These are phyloP conservation scores for Globisporangium emineosum DNA, from an alignment of 352 stramenopile genomes.

Conservation along the genomic window DNA sequence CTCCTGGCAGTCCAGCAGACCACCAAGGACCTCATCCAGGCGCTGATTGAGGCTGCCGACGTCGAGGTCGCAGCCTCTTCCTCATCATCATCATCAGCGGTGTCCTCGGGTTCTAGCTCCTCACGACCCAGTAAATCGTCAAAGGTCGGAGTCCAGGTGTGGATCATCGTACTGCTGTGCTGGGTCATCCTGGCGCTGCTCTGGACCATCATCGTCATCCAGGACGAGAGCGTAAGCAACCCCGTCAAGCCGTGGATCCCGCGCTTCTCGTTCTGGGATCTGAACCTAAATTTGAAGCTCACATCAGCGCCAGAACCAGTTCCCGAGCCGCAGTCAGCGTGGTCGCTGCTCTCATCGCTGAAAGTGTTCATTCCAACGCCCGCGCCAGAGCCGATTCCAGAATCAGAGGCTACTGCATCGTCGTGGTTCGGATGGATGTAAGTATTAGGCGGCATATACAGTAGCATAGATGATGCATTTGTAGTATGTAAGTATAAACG, in stretches of 20 bases:
- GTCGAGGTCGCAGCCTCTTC: not conserved
- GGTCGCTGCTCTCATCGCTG: constrained; percentile 7
- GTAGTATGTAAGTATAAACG: not conserved
- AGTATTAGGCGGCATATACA: not conserved
- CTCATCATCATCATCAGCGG: not conserved
- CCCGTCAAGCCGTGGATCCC: constrained; percentile 7
- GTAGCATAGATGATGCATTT: too few species aligned
- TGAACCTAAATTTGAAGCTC: not conserved
- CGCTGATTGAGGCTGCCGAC: constrained; percentile 8
- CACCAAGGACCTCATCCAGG: constrained; percentile 8
- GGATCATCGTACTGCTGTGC: constrained; percentile 10
- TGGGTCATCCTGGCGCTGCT: constrained; percentile 12
- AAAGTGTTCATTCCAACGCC: constrained; percentile 1
- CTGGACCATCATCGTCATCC: constrained; percentile 10
- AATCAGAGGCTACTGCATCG: not conserved
- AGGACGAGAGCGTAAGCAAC: constrained; percentile 6
- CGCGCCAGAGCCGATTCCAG: not conserved
- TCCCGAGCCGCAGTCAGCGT: not conserved
- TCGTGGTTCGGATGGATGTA: constrained; percentile 9
- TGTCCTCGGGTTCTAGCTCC: not conserved
- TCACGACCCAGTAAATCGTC: not conserved
- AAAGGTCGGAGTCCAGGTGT: constrained; percentile 6
- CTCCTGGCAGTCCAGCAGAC: constrained; percentile 11
- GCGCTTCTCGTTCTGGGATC: constrained; percentile 8
- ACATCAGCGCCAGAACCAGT: not conserved